Percentiles rank a stretch among this genome's conserved stretches.
These are phyloP conservation scores for Patellifolia procumbens DNA, from an alignment of 179 eudicot genomes.

Conservation along the genomic window DNA sequence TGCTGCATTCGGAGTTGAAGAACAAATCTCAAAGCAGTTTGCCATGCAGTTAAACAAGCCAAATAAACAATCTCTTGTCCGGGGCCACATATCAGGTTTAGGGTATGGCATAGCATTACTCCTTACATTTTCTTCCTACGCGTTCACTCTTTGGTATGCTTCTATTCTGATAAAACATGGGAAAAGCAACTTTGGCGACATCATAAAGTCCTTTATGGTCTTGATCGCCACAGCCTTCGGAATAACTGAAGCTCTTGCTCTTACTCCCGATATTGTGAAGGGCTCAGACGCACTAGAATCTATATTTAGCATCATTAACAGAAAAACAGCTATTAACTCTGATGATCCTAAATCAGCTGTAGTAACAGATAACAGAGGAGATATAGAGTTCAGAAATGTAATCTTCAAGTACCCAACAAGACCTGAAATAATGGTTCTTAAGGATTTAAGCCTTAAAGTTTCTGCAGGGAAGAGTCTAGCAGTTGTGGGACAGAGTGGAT, in stretches of 20 bases:
- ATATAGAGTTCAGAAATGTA: conserved; percentile 54
- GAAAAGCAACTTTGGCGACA: conserved; percentile 45
- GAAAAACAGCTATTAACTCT: conserved; percentile 49
- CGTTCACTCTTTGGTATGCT: conserved; percentile 68
- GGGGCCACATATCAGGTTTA: conserved; percentile 67
- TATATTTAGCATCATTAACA: conserved; percentile 50
- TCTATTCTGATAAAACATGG: conserved; percentile 27
- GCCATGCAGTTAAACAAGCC: conserved; percentile 45
- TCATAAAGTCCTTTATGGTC: conserved; percentile 75
- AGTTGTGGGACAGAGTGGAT: conserved; percentile 75
- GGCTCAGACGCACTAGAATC: conserved; percentile 64
- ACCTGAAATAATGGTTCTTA: conserved; percentile 47
- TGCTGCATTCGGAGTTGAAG: conserved; percentile 74
- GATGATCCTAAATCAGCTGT: conserved; percentile 39
- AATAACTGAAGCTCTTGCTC: conserved; percentile 68
- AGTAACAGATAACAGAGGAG: conserved; percentile 48
- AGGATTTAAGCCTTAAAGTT: conserved; percentile 45
- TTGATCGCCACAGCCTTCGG: conserved; percentile 56
- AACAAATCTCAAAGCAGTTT: conserved; percentile 47
- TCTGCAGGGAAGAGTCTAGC: conserved; percentile 62
- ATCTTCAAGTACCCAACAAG: conserved; percentile 60
- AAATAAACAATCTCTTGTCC: conserved; percentile 54
- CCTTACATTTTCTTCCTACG: conserved; percentile 60
- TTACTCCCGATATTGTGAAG: conserved; percentile 65
- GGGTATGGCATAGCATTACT: conserved; percentile 60